Percentiles rank a stretch among this genome's conserved stretches.
Conservation (phyloP, 345 rosid species). For the Acer saccharum region DNA sequence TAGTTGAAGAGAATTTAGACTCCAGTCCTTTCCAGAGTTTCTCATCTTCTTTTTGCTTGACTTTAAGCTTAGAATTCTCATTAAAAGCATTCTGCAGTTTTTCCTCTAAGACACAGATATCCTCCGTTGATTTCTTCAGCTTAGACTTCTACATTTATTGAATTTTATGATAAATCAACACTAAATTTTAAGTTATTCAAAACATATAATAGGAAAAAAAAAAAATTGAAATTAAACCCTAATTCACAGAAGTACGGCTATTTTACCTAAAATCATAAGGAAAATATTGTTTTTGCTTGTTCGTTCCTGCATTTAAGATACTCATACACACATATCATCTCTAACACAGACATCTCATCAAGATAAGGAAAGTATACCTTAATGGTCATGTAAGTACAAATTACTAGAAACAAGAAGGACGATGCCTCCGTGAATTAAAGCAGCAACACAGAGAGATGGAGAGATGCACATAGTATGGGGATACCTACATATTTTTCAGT, state of each 20-base stretch:
- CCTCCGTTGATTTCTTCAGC: slow-evolving; percentile 74
- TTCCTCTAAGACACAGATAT: slow-evolving; percentile 63
- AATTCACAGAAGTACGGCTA: not conserved
- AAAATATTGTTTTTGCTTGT: not conserved
- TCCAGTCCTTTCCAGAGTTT: slow-evolving; percentile 94
- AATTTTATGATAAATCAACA: slow-evolving; percentile 19
- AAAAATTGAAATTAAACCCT: slow-evolving; percentile 9
- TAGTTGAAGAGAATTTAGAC: slow-evolving; percentile 86
- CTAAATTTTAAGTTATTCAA: slow-evolving; percentile 9
- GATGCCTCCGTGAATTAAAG: not conserved
- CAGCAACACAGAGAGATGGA: not conserved
- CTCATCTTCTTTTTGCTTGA: slow-evolving; percentile 87
- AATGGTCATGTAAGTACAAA: not conserved
- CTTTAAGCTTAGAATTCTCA: slow-evolving; percentile 88
- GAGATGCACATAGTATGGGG: not conserved
- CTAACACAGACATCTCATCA: not conserved
- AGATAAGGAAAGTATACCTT: not conserved
- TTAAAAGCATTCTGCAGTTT: slow-evolving; percentile 85
- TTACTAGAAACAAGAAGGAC: not conserved
- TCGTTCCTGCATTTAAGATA: not conserved
- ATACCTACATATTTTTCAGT: slow-evolving; percentile 2
- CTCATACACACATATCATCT: not conserved
- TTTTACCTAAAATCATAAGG: not conserved
- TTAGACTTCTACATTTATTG: slow-evolving; percentile 60
- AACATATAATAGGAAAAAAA: not conserved